Evolutionary conservation across 306 rosid species (phyloP).

Genomic region (Cicer yamashitae): DNA sequence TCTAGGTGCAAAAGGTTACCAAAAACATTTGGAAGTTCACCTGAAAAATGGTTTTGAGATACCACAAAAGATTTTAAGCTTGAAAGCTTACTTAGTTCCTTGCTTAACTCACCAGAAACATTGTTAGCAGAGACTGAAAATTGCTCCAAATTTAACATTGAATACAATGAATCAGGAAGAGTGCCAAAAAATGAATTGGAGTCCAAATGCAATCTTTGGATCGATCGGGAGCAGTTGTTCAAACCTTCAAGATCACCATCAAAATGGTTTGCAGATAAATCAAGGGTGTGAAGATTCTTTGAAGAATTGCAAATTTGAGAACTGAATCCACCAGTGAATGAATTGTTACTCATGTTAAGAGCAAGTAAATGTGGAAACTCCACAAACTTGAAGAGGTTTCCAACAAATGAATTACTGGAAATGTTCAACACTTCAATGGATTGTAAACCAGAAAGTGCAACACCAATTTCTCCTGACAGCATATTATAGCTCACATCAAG

Average conservation of each 20-base stretch:
- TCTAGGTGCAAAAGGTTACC: constrained; percentile 60
- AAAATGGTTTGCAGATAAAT: constrained; percentile 61
- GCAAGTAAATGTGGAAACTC: constrained; percentile 62
- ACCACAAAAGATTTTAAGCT: constrained; percentile 57
- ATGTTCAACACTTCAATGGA: constrained; percentile 64
- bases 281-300: constrained; percentile 59
- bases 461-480: constrained; percentile 61
- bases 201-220: constrained; percentile 60
- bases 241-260: constrained; percentile 66
- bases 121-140: constrained; percentile 69
- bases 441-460: constrained; percentile 57
- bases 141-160: constrained; percentile 60
- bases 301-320: constrained; percentile 65
- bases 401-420: constrained; percentile 70
- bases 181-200: constrained; percentile 60
- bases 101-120: constrained; percentile 66
- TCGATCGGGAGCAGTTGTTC: constrained; percentile 60
- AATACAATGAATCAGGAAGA: constrained; percentile 69
- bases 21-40: constrained; percentile 75
- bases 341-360: constrained; percentile 74
- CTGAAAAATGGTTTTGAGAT: constrained; percentile 63
- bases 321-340: constrained; percentile 62
- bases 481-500: constrained; percentile 78
- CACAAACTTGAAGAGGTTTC: constrained; percentile 43
- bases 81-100: constrained; percentile 70